phyloP scores from a whole-genome alignment of 2,329 filamentous ascomycete species.

The Verticillium klebahnii region DNA sequence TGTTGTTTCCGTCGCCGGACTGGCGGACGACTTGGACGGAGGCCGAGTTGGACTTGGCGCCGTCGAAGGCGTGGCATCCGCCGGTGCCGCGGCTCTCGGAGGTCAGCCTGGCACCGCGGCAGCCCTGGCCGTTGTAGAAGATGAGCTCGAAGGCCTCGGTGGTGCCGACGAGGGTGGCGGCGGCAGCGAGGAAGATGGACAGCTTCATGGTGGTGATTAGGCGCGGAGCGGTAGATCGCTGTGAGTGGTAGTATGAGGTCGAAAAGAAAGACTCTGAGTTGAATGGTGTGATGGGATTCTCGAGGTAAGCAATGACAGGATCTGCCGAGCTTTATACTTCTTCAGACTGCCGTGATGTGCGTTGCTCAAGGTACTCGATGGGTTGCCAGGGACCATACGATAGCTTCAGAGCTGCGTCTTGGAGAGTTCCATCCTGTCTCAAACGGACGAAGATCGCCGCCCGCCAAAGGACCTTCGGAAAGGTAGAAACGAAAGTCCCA shows the following conservation, averaged over 20 bases:
- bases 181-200: not conserved
- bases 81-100: not conserved
- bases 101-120: not conserved
- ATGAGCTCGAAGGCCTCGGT: not conserved
- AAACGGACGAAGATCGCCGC: too few species aligned
- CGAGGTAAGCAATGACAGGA: too few species aligned
- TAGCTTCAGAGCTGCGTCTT: too few species aligned
- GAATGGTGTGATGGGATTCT: too few species aligned
- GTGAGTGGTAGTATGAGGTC: not conserved
- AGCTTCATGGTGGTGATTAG: not conserved
- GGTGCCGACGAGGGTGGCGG: not conserved
- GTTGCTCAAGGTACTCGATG: too few species aligned
- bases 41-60: not conserved
- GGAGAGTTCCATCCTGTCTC: too few species aligned
- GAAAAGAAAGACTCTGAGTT: too few species aligned
- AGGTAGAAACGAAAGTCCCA: too few species aligned
- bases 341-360: too few species aligned
- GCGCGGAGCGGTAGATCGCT: not conserved
- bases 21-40: not conserved
- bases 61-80: not conserved
- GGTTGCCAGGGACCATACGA: too few species aligned
- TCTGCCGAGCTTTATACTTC: too few species aligned
- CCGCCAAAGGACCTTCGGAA: too few species aligned
- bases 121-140: not conserved
- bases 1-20: not conserved